These are phyloP conservation scores for Aspergillus sp. DNA, from an alignment of 2,329 filamentous ascomycete genomes.

Conservation along the genomic window DNA sequence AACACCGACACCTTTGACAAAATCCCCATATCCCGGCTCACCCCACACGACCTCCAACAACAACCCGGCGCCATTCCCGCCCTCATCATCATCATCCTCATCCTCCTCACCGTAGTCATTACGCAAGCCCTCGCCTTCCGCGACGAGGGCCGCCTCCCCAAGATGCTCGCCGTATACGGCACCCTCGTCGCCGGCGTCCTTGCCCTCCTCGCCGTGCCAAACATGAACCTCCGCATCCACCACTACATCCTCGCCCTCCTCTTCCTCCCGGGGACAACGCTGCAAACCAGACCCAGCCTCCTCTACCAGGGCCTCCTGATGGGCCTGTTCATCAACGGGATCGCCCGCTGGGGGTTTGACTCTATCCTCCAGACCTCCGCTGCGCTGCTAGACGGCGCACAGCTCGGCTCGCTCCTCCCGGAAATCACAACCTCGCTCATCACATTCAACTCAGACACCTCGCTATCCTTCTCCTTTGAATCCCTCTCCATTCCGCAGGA, in stretches of 20 bases:
- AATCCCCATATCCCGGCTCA: constrained; percentile 65
- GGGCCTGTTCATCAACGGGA: constrained; percentile 66
- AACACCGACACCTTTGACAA: constrained; percentile 68
- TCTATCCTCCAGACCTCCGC: constrained; percentile 62
- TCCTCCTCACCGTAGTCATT: constrained; percentile 57
- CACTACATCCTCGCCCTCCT: constrained; percentile 66
- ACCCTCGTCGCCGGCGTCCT: constrained; percentile 50
- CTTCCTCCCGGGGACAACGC: constrained; percentile 61
- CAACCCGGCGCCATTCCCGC: constrained; percentile 64
- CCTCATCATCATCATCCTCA: constrained; percentile 57
- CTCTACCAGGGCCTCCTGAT: constrained; percentile 65
- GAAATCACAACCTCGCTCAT: constrained; percentile 29
- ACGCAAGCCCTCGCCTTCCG: constrained; percentile 62
- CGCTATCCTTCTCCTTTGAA: constrained; percentile 44
- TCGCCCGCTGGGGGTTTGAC: constrained; percentile 67
- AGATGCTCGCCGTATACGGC: constrained; percentile 49
- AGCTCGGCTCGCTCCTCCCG: constrained; percentile 39
- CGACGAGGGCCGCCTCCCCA: constrained; percentile 60
- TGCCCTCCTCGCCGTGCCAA: constrained; percentile 57
- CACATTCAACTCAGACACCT: constrained; percentile 12
- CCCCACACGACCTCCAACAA: constrained; percentile 63
- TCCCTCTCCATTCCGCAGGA: constrained; percentile 28
- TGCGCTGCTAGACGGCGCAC: constrained; percentile 48
- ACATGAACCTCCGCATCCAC: constrained; percentile 65
- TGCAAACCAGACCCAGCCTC: constrained; percentile 63